phyloP scores from a whole-genome alignment of 2,329 filamentous ascomycete genomes.

The Xylaria sp. region DNA sequence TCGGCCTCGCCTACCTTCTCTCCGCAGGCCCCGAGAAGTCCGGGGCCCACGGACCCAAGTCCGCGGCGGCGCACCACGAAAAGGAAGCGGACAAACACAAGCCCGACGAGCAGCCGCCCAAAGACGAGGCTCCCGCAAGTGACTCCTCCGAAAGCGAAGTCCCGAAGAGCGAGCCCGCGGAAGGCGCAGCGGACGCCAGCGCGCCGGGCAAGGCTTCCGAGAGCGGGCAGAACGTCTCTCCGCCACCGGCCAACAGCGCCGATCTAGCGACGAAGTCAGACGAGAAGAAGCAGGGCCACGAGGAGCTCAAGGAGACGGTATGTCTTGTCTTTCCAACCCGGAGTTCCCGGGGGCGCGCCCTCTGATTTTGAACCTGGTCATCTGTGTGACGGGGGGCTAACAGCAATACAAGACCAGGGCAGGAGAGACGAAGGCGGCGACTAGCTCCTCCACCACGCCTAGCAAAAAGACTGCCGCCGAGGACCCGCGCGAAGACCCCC shows the following conservation, averaged over 20 bases:
- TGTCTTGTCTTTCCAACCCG: not conserved
- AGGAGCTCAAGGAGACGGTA: conserved; percentile 34
- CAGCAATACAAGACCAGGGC: conserved; percentile 14
- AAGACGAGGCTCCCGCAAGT: not conserved
- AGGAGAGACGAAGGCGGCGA: conserved; percentile 31
- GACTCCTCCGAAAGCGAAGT: not conserved
- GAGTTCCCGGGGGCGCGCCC: too few species aligned
- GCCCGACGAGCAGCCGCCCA: not conserved
- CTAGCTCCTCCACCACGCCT: conserved; percentile 30
- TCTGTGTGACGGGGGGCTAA: not conserved
- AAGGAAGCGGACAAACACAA: not conserved
- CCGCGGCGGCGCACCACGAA: conserved; percentile 11
- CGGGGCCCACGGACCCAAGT: conserved; percentile 9
- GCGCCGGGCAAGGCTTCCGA: not conserved
- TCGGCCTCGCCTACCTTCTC: conserved; percentile 30
- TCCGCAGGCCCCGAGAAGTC: not conserved
- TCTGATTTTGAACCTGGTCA: not conserved
- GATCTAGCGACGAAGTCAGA: conserved; percentile 28
- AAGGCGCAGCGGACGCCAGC: not conserved
- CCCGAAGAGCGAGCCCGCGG: not conserved
- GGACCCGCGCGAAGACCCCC: conserved; percentile 36
- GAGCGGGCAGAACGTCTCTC: conserved; percentile 20
- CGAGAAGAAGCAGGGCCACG: conserved; percentile 32
- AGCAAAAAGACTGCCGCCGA: conserved; percentile 35
- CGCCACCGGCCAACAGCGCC: conserved; percentile 27